Base-by-base conservation (phyloP, 2,329 filamentous ascomycete species). In the Elsinoe fawcettii region DNA sequence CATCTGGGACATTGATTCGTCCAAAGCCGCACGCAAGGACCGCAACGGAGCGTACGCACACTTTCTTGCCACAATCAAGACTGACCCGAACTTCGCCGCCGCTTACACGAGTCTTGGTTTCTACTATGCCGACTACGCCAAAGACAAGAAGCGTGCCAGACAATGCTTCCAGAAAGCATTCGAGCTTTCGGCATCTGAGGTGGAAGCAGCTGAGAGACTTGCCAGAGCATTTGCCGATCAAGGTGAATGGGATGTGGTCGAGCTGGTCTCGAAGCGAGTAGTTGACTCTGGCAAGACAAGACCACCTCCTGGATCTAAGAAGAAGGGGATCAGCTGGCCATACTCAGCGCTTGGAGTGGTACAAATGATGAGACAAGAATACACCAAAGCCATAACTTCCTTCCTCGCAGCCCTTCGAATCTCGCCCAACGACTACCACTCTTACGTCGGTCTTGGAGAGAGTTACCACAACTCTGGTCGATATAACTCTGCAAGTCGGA, bases 81-180 rank as follows among this genome's bases (percentile, higher is more conserved):
- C 85, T 55, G 89, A 96, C 64, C 80, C 93, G 58, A 95, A 87
- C 65, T 90, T 87, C 69, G 91, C 93, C 1, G 88, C 93, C 0
- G 85, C 91, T 1, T 99, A 97, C 70, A 96, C 91, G 0, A 90
- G 85, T 62, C 80, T 99, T 3, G 93, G 93, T 14, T 77, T 92
- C 6, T 99, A 87, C 73, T 99, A 96, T 67, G 84, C 85, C 5
- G 92, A 97, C 66, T 96, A 96, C 67, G 87, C 83, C 57, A 90
- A 85, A 63, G 93, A 97, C 70, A 90, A 85, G 71, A 87, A 85
- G 66, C 80, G 95, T 66, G 90, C 92, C 7, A 81, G 88, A n/a
- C 85, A 88, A 61, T 97, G 92, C 68, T 97, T 97, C 66, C 89
- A 96, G 65, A 96, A 97, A 69, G 93, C 93, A 0, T 88, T 99